Percentiles rank a stretch among this genome's conserved stretches.
phyloP scores from a whole-genome alignment of 345 rosid species.

The Excoecaria agallocha region DNA sequence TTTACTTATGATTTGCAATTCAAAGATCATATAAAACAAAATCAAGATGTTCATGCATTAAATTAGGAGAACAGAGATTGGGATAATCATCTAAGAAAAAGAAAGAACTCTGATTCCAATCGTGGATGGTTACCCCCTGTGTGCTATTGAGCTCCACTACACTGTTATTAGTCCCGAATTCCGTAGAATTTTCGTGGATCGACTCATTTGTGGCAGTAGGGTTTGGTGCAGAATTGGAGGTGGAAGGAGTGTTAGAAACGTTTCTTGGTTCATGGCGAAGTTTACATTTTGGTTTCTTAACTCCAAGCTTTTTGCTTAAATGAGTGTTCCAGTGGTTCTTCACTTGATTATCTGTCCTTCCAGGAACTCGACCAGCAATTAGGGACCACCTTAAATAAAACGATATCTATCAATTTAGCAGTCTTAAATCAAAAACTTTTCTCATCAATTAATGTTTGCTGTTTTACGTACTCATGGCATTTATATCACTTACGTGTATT shows the following conservation, averaged over 20 bases:
- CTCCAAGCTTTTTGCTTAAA: constrained; percentile 34
- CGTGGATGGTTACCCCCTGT: not conserved
- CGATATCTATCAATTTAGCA: not conserved
- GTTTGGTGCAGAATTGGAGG: not conserved
- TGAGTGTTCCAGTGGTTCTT: constrained; percentile 49
- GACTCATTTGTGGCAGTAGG: not conserved
- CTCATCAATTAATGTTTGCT: not conserved
- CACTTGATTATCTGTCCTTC: constrained; percentile 51
- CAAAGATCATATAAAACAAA: constrained; percentile 16
- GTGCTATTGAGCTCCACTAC: not conserved
- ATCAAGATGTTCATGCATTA: constrained; percentile 28
- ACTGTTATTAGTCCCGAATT: not conserved
- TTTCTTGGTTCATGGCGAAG: not conserved
- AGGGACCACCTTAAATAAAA: constrained; percentile 37
- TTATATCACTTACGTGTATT: too few relatives aligned
- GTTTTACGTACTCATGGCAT: too few relatives aligned
- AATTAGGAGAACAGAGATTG: not conserved
- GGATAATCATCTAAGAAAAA: constrained; percentile 20
- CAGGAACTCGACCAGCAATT: constrained; percentile 45
- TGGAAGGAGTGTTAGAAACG: not conserved
- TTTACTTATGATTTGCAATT: not conserved
- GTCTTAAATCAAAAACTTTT: not conserved
- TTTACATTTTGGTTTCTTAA: constrained; percentile 9
- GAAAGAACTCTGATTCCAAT: constrained; percentile 14
- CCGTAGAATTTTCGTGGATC: not conserved